Evolutionary conservation across 2,329 filamentous ascomycete genomes (phyloP), one percentile per base, ranked within the genome.

Genomic region (Claviceps cyperi): DNA sequence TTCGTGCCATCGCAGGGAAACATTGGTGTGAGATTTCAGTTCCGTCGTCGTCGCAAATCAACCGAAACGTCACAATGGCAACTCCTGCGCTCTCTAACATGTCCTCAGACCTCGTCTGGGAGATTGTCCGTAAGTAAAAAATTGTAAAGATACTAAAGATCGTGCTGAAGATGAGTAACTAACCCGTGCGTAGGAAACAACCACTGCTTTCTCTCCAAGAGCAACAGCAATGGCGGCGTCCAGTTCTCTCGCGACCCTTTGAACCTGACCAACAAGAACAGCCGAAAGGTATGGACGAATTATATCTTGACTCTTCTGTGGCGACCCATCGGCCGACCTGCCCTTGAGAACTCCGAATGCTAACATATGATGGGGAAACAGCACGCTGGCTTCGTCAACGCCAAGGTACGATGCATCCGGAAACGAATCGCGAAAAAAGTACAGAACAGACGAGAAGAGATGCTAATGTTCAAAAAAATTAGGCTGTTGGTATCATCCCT

Each of bases 241-340:
- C 85, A 86, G 73, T 89, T 98, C 80, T 97, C 91, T 62, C 85
- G 86, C 63, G 91, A 97, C 69, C 87, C 90, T 64, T 74, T 96
- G 61, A 98, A 97, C 81, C 73, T 97, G 72, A 78, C 74, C 70
- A 97, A 96, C 84, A 76, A 83, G 73, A 84, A 94, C 78, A 83
- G 79, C 63, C 85, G 87, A 76, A 97, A 94, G 83, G 87, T 92
- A 72, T 58, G 57, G 49, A 5, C 3, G 14, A 36, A 24, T 32
- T 11, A 6, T 11, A 17, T 28, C n/a, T 41, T n/a, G 21, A 19
- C 11, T 15, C 14, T 24, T 40, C n/a, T 9, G 17, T 22, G 11
- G 19, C 37, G 28, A 32, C 11, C 21, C 22, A 14, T 19, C 17
- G 17, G 35, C 8, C 39, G 7, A 47, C 4, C 19, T n/a, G 35